Base-by-base conservation (phyloP, 1,139 yeast genomes). In the Suhomyces yuchorum region DNA sequence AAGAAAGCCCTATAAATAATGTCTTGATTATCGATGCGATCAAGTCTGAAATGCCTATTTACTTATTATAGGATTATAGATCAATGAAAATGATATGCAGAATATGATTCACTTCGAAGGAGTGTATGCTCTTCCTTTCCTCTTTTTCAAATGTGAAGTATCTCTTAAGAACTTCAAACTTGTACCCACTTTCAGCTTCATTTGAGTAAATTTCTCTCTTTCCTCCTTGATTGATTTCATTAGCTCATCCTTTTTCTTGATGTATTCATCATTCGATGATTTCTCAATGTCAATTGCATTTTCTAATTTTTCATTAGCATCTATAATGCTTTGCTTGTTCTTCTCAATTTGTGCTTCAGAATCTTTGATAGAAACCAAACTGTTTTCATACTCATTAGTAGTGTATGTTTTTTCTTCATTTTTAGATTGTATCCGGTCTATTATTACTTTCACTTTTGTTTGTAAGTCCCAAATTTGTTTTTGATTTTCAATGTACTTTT, bases 1-100 rank as follows among this genome's bases (percentile, higher is more conserved):
- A 85, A 57, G 92, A 88, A 56, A 77, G 84, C 46, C 97, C 98
- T 1, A 75, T 92, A 37, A 92, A 90, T 61, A 93, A 95, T 64
- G 76, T 88, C 44, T 75, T 88, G 56, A 68, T 93, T 1, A 76
- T 91, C 44, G 96, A 92, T 69, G 92, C 93, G 12, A 66, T 76
- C 23, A 74, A 75, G 33, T 75, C 84, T 35, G 85, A 84, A 51
- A 88, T 90, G 82, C 96, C 97, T 34, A 82, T 92, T 32, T 91
- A 81, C 62, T 66, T 68, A 44, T 61, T 84, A 33, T 39, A 23
- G 33, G 14, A 26, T 18, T 4, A 28, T 26, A 11, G 12, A 9
- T 12, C 22, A 5, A 34, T n/a, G n/a, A n/a, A n/a, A n/a, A n/a
- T n/a, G n/a, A n/a, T n/a, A n/a, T n/a, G n/a, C n/a, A 11, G 11